Conservation (phyloP, 495 filamentous ascomycete species). For the Astrothelium subdiscretum region DNA sequence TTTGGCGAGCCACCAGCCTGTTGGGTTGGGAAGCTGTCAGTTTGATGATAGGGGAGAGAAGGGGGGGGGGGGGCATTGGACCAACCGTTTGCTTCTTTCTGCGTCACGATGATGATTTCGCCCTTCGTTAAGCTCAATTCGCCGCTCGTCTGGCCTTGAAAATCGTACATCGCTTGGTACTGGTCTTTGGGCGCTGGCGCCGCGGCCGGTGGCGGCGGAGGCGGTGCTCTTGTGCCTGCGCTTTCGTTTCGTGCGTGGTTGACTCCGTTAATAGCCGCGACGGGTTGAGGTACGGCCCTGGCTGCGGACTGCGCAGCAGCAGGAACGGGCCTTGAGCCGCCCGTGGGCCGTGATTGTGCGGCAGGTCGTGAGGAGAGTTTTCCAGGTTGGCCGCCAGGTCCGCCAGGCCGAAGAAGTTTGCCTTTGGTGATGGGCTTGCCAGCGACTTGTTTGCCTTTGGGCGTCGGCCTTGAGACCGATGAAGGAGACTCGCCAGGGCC, state of each 20-base stretch:
- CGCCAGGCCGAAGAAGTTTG: slow-evolving; percentile 81
- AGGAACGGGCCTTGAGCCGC: slow-evolving; percentile 18
- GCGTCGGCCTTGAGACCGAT: slow-evolving; percentile 74
- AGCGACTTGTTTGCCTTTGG: slow-evolving; percentile 69
- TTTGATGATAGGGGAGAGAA: slow-evolving; percentile 1
- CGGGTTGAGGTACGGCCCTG: slow-evolving; percentile 34
- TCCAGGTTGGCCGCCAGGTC: slow-evolving; percentile 68
- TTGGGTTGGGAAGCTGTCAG: slow-evolving; percentile 5
- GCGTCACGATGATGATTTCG: slow-evolving; percentile 72
- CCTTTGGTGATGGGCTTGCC: slow-evolving; percentile 83
- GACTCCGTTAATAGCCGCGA: slow-evolving; percentile 34
- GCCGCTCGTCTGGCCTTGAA: slow-evolving; percentile 62
- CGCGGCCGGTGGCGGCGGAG: slow-evolving; percentile 59
- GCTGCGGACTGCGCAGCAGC: slow-evolving; percentile 16
- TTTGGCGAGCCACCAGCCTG: slow-evolving; percentile 84
- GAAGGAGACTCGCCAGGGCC: slow-evolving; percentile 70
- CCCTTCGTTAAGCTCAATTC: slow-evolving; percentile 67
- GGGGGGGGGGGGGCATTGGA: slow-evolving; percentile 3
- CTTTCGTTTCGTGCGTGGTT: slow-evolving; percentile 43
- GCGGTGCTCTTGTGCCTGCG: slow-evolving; percentile 46
- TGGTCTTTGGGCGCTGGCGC: slow-evolving; percentile 57
- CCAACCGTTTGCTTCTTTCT: slow-evolving; percentile 87
- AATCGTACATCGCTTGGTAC: slow-evolving; percentile 79
- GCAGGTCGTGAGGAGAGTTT: slow-evolving; percentile 46
- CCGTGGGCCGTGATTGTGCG: slow-evolving; percentile 33